Percentiles rank a stretch among this genome's conserved stretches.
phyloP scores from a whole-genome alignment of 2,329 filamentous ascomycete genomes.

The Penicillium sclerotigenum region DNA sequence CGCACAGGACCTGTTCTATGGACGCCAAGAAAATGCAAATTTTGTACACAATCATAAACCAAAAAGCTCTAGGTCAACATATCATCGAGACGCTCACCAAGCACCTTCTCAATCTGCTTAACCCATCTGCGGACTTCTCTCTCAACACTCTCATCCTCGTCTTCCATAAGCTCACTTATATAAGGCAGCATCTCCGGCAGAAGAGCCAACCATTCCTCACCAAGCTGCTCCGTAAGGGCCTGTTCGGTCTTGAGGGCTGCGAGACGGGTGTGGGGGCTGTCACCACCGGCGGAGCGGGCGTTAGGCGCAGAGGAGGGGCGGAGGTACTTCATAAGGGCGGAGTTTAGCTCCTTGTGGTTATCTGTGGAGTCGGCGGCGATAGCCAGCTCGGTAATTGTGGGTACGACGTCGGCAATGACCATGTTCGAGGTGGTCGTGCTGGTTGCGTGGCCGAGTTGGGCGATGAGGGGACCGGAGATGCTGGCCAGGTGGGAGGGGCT shows the following conservation, averaged over 20 bases:
- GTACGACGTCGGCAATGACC: conserved; percentile 57
- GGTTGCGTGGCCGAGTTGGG: conserved; percentile 57
- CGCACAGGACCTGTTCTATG: conserved; percentile 3
- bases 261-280: conserved; percentile 68
- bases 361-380: conserved; percentile 77
- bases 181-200: conserved; percentile 94
- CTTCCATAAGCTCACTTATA: conserved; percentile 92
- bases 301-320: conserved; percentile 50
- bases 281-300: conserved; percentile 39
- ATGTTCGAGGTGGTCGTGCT: conserved; percentile 46
- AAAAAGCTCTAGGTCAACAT: conserved; percentile 70
- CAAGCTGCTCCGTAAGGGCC: conserved; percentile 71
- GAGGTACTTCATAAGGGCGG: conserved; percentile 71
- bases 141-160: conserved; percentile 93
- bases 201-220: conserved; percentile 89
- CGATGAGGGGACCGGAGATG: conserved; percentile 66
- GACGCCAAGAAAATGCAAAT: conserved; percentile 24
- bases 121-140: conserved; percentile 88
- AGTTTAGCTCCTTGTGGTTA: conserved; percentile 88
- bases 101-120: conserved; percentile 77
- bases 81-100: conserved; percentile 85
- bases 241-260: conserved; percentile 81
- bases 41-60: conserved; percentile 22
- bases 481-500: conserved; percentile 78
- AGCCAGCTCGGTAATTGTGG: conserved; percentile 75